These are phyloP conservation scores for Closterium sp. DNA, from an alignment of 139 green algal species.

Conservation along the genomic window DNA sequence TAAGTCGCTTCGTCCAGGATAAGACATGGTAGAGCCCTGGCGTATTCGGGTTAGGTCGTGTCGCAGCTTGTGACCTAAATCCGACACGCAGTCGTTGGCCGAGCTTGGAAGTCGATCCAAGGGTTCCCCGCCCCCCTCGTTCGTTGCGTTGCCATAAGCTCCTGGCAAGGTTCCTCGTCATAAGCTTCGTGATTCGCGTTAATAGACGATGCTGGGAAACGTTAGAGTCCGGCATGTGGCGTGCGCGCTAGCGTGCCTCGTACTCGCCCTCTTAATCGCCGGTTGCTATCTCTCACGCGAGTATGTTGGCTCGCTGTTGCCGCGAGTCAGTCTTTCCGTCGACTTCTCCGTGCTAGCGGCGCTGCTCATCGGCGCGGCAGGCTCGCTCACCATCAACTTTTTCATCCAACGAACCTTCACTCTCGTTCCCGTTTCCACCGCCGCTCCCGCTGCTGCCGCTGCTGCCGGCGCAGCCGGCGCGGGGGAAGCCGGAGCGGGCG, in stretches of 20 bases:
- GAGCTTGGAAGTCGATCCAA: not conserved
- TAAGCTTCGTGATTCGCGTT: not conserved
- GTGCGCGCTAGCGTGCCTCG: not conserved
- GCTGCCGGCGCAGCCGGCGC: not conserved
- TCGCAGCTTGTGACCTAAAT: not conserved
- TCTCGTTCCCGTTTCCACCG: not conserved
- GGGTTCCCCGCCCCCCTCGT: not conserved
- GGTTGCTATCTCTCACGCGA: not conserved
- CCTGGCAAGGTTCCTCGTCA: not conserved
- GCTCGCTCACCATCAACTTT: not conserved
- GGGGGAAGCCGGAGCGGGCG: not conserved
- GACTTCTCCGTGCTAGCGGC: not conserved
- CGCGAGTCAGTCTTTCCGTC: not conserved
- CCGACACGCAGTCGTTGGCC: not conserved
- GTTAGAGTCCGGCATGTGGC: not conserved
- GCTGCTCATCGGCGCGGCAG: not conserved
- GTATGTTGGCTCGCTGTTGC: not conserved
- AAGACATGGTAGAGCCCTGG: not conserved
- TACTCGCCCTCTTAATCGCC: not conserved
- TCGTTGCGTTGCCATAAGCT: no score
- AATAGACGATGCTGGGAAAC: not conserved
- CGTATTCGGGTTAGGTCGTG: not conserved
- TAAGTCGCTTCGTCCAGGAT: no score
- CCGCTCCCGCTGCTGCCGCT: not conserved
- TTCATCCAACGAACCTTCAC: not conserved